A percentile compares a stretch with the other conserved stretches of the same genome.
phyloP scores from a whole-genome alignment of 352 stramenopile species.

The Hyaloperonospora arabidopsidis region DNA sequence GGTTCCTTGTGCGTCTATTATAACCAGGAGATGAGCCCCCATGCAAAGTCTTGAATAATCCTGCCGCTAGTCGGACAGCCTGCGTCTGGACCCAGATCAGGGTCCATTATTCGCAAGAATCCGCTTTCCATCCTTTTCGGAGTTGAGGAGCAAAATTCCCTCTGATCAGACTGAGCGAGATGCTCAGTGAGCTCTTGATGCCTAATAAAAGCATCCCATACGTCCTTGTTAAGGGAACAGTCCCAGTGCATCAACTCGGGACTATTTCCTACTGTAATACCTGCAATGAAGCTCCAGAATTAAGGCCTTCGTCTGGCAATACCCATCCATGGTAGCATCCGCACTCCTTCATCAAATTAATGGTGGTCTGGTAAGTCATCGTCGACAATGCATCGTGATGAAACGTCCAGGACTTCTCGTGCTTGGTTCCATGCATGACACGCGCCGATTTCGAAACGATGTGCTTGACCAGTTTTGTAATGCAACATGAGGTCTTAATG shows the following conservation, averaged over 20 bases:
- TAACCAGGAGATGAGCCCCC: background rate
- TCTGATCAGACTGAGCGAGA: background rate
- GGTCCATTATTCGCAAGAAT: background rate
- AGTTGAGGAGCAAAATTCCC: background rate
- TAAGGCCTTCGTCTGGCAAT: background rate
- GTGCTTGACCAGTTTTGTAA: background rate
- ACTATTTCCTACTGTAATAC: background rate
- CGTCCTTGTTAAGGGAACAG: background rate
- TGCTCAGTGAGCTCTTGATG: background rate
- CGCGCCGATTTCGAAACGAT: background rate
- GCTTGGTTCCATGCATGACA: background rate
- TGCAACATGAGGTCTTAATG: too few species aligned
- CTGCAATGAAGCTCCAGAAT: background rate
- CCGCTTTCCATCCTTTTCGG: background rate
- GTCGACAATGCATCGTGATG: background rate
- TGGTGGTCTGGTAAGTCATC: background rate
- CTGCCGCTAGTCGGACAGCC: background rate
- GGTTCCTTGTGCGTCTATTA: too few species aligned
- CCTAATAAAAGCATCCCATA: background rate
- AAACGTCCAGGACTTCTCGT: background rate
- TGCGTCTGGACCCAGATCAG: background rate
- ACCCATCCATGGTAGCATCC: background rate
- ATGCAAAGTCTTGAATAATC: background rate
- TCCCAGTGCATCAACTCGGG: background rate
- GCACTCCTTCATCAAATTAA: background rate